These are phyloP conservation scores for Phytophthora ohioensis DNA, from an alignment of 352 stramenopile genomes.

Conservation along the genomic window DNA sequence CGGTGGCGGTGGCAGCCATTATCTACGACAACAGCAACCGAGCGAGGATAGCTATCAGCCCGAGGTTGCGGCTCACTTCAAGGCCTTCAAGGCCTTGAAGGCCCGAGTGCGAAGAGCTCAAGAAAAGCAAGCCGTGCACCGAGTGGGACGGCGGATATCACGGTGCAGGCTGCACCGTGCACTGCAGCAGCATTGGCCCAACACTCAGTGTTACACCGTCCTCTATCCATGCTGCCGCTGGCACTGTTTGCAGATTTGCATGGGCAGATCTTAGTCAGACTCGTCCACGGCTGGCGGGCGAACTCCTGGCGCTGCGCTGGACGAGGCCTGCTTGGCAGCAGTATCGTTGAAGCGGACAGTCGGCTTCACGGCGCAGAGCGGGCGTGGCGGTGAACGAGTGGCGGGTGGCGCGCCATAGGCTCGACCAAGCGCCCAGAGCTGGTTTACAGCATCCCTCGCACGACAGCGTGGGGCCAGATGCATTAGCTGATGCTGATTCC, in stretches of 20 bases:
- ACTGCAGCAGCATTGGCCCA: neutral
- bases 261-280: conserved; percentile 25
- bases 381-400: conserved; percentile 1
- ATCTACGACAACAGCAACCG: neutral
- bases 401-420: neutral
- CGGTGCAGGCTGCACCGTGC: neutral
- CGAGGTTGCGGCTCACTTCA: conserved; percentile 4
- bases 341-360: neutral
- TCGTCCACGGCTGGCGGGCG: neutral
- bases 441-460: conserved; percentile 23
- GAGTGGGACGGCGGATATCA: conserved; percentile 30
- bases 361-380: too few relatives aligned
- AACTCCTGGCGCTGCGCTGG: neutral
- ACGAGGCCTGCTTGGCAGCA: neutral
- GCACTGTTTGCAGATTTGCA: conserved; percentile 28
- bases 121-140: conserved; percentile 10
- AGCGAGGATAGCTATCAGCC: neutral
- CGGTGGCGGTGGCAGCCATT: neutral
- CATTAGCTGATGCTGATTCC: conserved; percentile 26
- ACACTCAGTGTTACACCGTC: neutral
- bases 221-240: neutral
- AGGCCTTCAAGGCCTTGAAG: neutral
- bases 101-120: neutral
- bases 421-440: neutral
- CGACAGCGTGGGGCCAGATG: conserved; percentile 17